phyloP scores from a whole-genome alignment of 768 basidiomycete species.

The Trametes villosa region DNA sequence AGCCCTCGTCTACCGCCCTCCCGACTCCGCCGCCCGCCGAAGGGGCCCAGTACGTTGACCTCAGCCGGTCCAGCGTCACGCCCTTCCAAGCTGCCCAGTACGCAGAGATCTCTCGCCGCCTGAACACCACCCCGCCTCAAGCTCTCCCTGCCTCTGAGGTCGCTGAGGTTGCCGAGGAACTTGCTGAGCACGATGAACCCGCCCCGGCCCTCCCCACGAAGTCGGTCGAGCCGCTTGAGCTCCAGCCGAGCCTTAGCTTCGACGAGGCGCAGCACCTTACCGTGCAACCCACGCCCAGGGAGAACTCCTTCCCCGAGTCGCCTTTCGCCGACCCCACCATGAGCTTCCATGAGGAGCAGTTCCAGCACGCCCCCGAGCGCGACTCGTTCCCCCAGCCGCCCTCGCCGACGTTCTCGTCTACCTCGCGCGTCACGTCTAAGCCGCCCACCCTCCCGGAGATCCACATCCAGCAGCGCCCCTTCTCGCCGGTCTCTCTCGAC shows the following conservation, averaged over 20 bases:
- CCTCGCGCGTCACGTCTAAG: constrained; percentile 50
- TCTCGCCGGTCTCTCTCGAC: constrained; percentile 41
- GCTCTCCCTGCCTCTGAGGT: constrained; percentile 30
- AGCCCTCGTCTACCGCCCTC: constrained; percentile 32
- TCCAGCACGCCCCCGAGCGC: constrained; percentile 19
- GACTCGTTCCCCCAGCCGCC: constrained; percentile 32
- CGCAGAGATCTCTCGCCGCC: constrained; percentile 63
- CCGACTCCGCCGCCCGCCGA: constrained; percentile 18
- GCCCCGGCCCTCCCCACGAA: constrained; percentile 3
- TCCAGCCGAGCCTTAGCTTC: constrained; percentile 17
- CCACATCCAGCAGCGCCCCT: constrained; percentile 46
- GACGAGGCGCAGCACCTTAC: constrained; percentile 11
- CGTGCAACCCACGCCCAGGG: constrained; percentile 11
- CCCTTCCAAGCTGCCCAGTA: constrained; percentile 81
- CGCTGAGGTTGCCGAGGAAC: constrained; percentile 22
- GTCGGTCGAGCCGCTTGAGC: constrained; percentile 17
- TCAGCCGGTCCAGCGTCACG: constrained; percentile 69
- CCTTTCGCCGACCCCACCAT: constrained; percentile 34
- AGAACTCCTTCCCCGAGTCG: constrained; percentile 28
- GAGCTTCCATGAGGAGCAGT: constrained; percentile 17
- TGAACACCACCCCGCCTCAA: constrained; percentile 42
- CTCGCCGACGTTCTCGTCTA: constrained; percentile 35
- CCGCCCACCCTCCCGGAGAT: constrained; percentile 63
- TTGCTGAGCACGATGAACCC: constrained; percentile 12
- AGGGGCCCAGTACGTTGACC: constrained; percentile 60